Base-by-base conservation (phyloP, 331 rosid species). In the Malus hybrid region DNA sequence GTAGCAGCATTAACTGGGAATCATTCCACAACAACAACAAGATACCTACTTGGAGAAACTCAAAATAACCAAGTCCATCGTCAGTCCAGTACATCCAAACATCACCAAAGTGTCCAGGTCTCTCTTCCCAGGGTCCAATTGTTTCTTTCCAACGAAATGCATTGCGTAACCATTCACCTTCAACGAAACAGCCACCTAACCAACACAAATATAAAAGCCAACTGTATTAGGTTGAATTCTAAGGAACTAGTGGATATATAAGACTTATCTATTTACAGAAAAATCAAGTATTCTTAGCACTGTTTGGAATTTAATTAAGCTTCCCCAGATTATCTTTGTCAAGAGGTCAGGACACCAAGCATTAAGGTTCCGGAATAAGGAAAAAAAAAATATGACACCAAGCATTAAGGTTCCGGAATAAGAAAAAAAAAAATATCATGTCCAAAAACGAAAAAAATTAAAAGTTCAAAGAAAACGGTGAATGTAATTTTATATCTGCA, bases 11-110 rank as follows among this genome's bases (percentile, higher is more conserved):
- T 20, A 57, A n/a, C 57, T 1, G 32, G 28, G 18, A 33, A 34
- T 64, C 28, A 72, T 59, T 65, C 79, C 29, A 56, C 8, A 9
- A 48, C 20, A 20, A 28, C 8, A 61, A 65, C 20, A 67, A 57
- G 71, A 44, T 10, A 80, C 88, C 22, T 79, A 90, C 99, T 87
- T 89, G 97, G 65, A 94, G 96, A 86, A 94, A 92, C 87, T 94
- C 99, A 66, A 78, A 90, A 82, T 91, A 86, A 80, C 98, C 98
- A 70, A 93, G 86, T 29, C 96, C 98, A 75, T 93, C 98, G 73
- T 93, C 98, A 34, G 97, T 94, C 99, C 99, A 94, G 78, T 94
- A 94, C 87, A 69, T 87, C 99, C 99, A 94, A 75, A 94, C 97
- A 84, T 92, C 97, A 60, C 97, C 83, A 16, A 81, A 88, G 84